Conservation (phyloP, 257 asterid genomes). For the Ajuga chamaepitys region DNA sequence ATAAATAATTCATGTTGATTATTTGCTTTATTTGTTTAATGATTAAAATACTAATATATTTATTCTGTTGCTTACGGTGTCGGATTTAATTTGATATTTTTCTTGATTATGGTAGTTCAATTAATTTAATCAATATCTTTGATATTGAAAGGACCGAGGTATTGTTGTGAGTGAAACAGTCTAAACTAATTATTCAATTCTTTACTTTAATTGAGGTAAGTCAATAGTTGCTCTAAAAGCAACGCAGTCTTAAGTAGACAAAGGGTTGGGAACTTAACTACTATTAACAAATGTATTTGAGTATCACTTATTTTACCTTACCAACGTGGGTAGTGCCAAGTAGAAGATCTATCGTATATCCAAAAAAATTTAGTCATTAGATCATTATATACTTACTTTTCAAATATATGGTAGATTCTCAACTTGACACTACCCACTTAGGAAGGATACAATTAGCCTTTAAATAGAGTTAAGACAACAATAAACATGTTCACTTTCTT, state of each 20-base stretch:
- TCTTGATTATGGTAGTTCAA: slow-evolving; percentile 32
- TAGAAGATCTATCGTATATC: too few relatives aligned
- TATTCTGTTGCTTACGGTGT: slow-evolving; percentile 51
- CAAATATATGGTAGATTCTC: too few relatives aligned
- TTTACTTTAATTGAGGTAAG: slow-evolving; percentile 32
- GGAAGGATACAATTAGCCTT: too few relatives aligned
- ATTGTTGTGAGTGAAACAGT: slow-evolving; percentile 35
- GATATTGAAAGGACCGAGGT: slow-evolving; percentile 34
- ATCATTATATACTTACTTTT: not conserved
- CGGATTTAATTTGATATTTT: slow-evolving; percentile 23
- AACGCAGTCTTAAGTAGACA: slow-evolving; percentile 23
- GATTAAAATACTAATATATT: slow-evolving; percentile 38
- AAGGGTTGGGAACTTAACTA: slow-evolving; percentile 9
- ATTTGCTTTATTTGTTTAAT: slow-evolving; percentile 14
- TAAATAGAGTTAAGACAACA: too few relatives aligned
- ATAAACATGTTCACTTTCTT: too few relatives aligned
- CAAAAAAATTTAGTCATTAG: not conserved
- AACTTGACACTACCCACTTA: too few relatives aligned
- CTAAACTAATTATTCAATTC: slow-evolving; percentile 15
- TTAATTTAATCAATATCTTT: slow-evolving; percentile 21
- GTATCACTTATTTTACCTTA: too few relatives aligned
- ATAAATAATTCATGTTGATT: slow-evolving; percentile 12
- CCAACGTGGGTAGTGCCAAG: too few relatives aligned
- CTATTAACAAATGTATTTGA: slow-evolving; percentile 7
- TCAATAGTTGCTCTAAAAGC: slow-evolving; percentile 56